Evolutionary conservation across 371 early-diverging fungal genomes (phyloP).

Genomic region (Dipsacomyces acuminosporus): DNA sequence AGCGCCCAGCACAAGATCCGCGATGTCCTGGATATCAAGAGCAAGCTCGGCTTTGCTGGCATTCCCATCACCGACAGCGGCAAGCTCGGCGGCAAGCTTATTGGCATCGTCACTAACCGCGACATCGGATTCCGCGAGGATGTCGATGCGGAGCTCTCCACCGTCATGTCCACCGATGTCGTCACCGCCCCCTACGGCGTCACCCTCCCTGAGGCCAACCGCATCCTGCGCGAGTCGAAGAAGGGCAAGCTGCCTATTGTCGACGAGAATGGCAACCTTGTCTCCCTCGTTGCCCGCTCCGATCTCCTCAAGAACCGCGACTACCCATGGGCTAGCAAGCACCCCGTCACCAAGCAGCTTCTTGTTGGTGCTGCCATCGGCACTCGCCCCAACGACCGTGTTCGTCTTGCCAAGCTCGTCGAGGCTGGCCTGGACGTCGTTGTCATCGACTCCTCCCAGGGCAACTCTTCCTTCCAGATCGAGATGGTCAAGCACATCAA

Average conservation of each 20-base stretch:
- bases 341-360: constrained; percentile 77
- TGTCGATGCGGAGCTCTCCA: constrained; percentile 53
- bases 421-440: constrained; percentile 94
- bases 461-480: constrained; percentile 88
- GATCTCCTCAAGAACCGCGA: constrained; percentile 94
- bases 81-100: constrained; percentile 77
- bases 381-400: constrained; percentile 85
- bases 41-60: constrained; percentile 87
- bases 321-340: constrained; percentile 89
- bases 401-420: constrained; percentile 75
- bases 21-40: constrained; percentile 85
- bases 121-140: constrained; percentile 90
- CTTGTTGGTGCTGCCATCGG: constrained; percentile 91
- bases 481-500: constrained; percentile 93
- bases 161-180: constrained; percentile 88
- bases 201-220: constrained; percentile 85
- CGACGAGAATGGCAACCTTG: constrained; percentile 71
- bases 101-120: constrained; percentile 94
- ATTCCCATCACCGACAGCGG: constrained; percentile 93
- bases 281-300: constrained; percentile 88
- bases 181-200: constrained; percentile 82
- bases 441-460: constrained; percentile 90
- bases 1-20: constrained; percentile 77
- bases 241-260: constrained; percentile 97
- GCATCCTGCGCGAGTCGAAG: constrained; percentile 79